Base-by-base conservation (phyloP, 495 filamentous ascomycete species). In the Penicillium crystallinum region DNA sequence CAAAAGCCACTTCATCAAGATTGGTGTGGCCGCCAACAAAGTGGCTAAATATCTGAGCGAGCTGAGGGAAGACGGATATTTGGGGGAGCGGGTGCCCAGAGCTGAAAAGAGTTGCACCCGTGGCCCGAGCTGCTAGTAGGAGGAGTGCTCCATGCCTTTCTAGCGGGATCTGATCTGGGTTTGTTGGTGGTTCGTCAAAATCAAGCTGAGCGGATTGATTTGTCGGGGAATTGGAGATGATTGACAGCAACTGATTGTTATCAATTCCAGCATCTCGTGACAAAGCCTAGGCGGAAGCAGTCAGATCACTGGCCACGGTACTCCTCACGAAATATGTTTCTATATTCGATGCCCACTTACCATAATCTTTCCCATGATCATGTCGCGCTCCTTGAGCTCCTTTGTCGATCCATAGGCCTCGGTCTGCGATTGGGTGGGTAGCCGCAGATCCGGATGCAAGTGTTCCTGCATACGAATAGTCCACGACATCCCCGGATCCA, bases 391-490 rank as follows among this genome's bases (percentile, higher is more conserved):
- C 57, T 80, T 77, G 11, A 91, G 67, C 35, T 76, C 64, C 60
- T 86, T 77, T n/a, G 82, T 79, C 31, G 80, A 74, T 9, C 76
- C 70, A 59, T 86, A 95, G 12, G 77, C 70, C 30, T 85, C 77
- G 15, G 77, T 78, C 33, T 79, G 71, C 11, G 88, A 88, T 34
- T 81, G 70, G 9, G 54, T 61, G 4, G 66, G 64, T 46, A 73
- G 46, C 6, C 62, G 65, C 33, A 55, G 49, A 34, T 63, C 49
- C 0, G 90, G 87, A 46, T 85, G 71, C 46, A 84, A 73, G 40
- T 83, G 81, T 65, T 96, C 89, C 50, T 85, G 80, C 59, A 92
- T 71, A 49, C 90, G 75, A n/a, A 82, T 79, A 15, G 88, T 79
- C 89, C 83, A 87, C 7, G 80, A 80, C 79, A 96, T 61, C 59